Base-by-base conservation (phyloP, 345 rosid genomes). In the rapeseed (Brassica napus) region DNA sequence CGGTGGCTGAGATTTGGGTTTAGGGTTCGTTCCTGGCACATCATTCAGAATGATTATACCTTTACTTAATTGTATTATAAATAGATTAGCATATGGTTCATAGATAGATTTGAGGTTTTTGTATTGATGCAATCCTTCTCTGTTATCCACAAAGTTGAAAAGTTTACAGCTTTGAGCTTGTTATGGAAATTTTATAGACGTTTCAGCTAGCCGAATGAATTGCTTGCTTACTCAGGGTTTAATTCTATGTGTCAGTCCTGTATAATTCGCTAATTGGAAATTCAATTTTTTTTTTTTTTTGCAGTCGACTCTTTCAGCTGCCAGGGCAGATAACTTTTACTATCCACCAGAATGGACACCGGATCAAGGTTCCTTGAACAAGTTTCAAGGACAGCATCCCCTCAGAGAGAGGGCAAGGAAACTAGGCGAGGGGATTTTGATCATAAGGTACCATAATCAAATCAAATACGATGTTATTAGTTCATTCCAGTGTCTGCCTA, bases 321-420 rank as follows among this genome's bases (percentile, higher is more conserved):
- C 98, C 11, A 88, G 99, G 84, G 98, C 98, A 1, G 97, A 96
- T 75, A 92, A 96, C 84, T 96, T 91, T 77, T 96, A 96, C 86
- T 92, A 90, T 70, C 98, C 98, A 2, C 98, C 97, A 55, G 97
- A 96, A 92, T 96, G 97, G 98, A 84, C 90, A 52, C 98, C 97
- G 0, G 84, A 90, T 73, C 89, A 93, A 91, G 98, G 97, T 78
- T 86, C 91, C 69, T 81, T 96, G 88, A 93, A 92, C 97, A 90
- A 92, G 88, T 96, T 93, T 81, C 92, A 96, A 77, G 97, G 99
- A 10, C 98, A 95, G 77, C 98, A 95, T 93, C 92, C 98, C 68
- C 77, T 92, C 49, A 81, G 97, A 84, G 99, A 92, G 84, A 88
- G 99, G 85, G 99, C 99, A 32, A 87, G 82, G 82, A 90, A 96